Base-by-base conservation (phyloP, 2,329 filamentous ascomycete genomes). In the Lachnellula arida region DNA sequence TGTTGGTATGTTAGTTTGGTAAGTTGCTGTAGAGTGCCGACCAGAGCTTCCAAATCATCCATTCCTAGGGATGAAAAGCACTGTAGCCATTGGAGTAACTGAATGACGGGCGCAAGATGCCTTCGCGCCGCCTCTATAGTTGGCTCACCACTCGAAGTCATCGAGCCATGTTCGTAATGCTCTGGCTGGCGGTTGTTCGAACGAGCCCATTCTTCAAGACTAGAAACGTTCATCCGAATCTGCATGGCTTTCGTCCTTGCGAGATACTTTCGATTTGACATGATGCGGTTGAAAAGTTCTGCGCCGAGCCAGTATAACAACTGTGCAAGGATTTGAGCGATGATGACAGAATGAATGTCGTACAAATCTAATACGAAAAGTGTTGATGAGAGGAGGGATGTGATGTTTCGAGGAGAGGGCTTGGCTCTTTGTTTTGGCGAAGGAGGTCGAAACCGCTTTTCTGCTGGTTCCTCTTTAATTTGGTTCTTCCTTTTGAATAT, bases 211-310 rank as follows among this genome's bases (percentile, higher is more conserved):
- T 99, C 94, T 72, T 99, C 94, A 19, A 99, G 77, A 7, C 86
- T 87, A 0, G 94, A 97, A 6, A 99, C 85, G 70, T 99, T 99
- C 92, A 99, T 97, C 63, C 94, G 89, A 65, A 99, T 97, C 71
- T 99, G 94, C 94, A 99, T 99, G 3, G 94, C 94, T 73, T 99
- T 99, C 17, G 94, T 99, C 52, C 94, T 83, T 5, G 94, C 93
- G 9, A 99, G 79, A 68, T 97, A 99, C 70, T 93, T 92, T 62
- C 91, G 85, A 68, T 95, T 97, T 32, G 89, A 93, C 89, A 99
- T 96, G 72, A 99, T 89, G 56, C 93, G 88, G 72, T 99, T 99
- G 76, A 99, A 99, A 8, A 97, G 82, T 73, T 99, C 94, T 0
- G 93, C 90, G 6, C 92, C 89, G 15, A 99, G 81, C 94, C 94